phyloP scores from a whole-genome alignment of 768 basidiomycete genomes.

The Podaxis carcinomalis region DNA sequence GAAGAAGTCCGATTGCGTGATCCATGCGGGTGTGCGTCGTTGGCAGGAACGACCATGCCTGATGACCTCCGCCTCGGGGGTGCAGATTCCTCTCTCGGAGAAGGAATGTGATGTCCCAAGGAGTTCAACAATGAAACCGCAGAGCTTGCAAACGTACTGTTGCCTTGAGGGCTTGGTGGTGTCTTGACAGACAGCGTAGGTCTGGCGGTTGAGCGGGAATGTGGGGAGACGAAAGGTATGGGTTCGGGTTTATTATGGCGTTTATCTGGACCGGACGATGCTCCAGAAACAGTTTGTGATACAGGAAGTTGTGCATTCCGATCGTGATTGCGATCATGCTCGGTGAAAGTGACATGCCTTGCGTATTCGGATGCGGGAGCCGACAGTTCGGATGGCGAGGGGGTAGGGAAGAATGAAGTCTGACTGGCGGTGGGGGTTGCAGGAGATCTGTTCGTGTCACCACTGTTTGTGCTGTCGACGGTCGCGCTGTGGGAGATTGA shows the following conservation, averaged over 20 bases:
- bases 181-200: conserved; percentile 19
- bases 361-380: background rate
- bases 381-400: background rate
- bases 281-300: background rate
- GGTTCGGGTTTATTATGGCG: background rate
- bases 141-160: conserved; percentile 17
- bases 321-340: background rate
- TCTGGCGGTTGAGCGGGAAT: conserved; percentile 17
- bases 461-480: background rate
- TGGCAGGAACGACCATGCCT: background rate
- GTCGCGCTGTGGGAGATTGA: background rate
- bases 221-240: background rate
- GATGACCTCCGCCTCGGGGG: conserved; percentile 13
- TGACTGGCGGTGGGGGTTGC: background rate
- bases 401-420: background rate
- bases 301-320: background rate
- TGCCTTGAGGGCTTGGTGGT: conserved; percentile 8
- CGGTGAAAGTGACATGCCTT: background rate
- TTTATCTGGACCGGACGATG: too few relatives aligned
- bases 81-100: conserved; percentile 1
- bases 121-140: conserved; percentile 23
- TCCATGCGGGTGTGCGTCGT: background rate
- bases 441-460: background rate
- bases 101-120: conserved; percentile 12
- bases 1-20: background rate